phyloP scores from a whole-genome alignment of 75 land plant genomes.

The Pinus tabuliformis region DNA sequence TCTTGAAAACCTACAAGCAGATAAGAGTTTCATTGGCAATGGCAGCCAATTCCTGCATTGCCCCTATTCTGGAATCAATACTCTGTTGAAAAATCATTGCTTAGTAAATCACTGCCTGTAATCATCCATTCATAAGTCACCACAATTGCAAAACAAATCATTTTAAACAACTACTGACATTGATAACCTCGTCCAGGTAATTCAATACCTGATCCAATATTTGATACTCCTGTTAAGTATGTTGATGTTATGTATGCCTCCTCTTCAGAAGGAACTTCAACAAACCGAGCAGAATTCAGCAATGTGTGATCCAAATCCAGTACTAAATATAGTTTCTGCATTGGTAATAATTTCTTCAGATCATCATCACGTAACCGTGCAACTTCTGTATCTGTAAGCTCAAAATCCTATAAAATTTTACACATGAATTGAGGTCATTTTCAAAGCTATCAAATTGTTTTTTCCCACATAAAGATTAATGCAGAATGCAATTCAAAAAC shows the following conservation, averaged over 20 bases:
- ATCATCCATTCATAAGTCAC: not conserved
- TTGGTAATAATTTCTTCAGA: conserved; percentile 48
- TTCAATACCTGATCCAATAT: conserved; percentile 22
- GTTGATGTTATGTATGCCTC: conserved; percentile 28
- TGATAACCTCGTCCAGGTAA: not conserved
- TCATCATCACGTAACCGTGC: conserved; percentile 60
- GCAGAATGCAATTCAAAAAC: not conserved
- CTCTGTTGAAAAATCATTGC: too few relatives aligned
- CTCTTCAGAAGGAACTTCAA: conserved; percentile 63
- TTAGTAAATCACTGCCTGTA: not conserved
- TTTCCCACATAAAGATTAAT: not conserved
- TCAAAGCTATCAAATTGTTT: not conserved
- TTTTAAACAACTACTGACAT: not conserved
- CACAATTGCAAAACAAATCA: not conserved
- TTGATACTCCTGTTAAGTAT: conserved; percentile 35
- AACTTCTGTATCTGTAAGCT: conserved; percentile 58
- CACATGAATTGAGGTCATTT: not conserved
- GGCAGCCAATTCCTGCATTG: too few relatives aligned
- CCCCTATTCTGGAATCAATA: too few relatives aligned
- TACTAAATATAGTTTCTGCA: conserved; percentile 64
- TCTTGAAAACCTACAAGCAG: too few relatives aligned
- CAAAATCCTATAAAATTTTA: conserved; percentile 47
- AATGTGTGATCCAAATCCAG: conserved; percentile 97
- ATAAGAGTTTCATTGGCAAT: too few relatives aligned
- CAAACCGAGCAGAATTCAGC: conserved; percentile 76